Base-by-base conservation (phyloP, 805 yeast genomes). In the Saccharomycopsis fodiens region DNA sequence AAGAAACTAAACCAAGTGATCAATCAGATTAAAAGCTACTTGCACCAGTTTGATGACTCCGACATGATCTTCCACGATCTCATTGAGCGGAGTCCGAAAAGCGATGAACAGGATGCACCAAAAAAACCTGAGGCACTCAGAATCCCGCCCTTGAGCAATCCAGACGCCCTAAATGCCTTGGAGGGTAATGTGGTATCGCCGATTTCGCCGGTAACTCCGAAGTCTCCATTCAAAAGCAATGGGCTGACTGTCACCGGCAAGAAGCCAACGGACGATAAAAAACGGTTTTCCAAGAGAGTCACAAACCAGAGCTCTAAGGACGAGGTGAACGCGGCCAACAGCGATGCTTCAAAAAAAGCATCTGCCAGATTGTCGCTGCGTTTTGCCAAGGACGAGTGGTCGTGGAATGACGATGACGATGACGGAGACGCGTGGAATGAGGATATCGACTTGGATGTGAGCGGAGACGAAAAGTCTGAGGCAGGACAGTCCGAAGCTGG, bases 191-290 rank as follows among this genome's bases (percentile, higher is more conserved):
- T 13, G 17, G 12, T 5, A 10, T 37, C 49, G 7, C 47, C 50
- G 17, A 44, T 47, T 7, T 43, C 51, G 16, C 53, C 53, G 25
- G 50, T 50, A n/a, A 50, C 50, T 7, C 53, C 53, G n/a, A 19
- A 40, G 21, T 50, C 53, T 4, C 53, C 53, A 10, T 50, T 50
- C 34, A 42, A 16, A 22, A 17, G 17, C n/a, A 25, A 32, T 6
- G 35, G 37, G 23, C 35, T 35, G n/a, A 40, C 41, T 15, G 35
- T 29, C 25, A 41, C 34, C 21, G 30, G 30, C 35, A 46, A 46
- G 15, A 35, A 30, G 19, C 48, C 42, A 16, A 42, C 35, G n/a
- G 50, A 46, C 19, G 51, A 47, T 31, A 17, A 45, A n/a, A 37
- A 15, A 6, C 30, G 52, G 22, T 42, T 49, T 17, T 46, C 50